Conservation (phyloP, 768 basidiomycete genomes). For the Rossbeevera mucosa region DNA sequence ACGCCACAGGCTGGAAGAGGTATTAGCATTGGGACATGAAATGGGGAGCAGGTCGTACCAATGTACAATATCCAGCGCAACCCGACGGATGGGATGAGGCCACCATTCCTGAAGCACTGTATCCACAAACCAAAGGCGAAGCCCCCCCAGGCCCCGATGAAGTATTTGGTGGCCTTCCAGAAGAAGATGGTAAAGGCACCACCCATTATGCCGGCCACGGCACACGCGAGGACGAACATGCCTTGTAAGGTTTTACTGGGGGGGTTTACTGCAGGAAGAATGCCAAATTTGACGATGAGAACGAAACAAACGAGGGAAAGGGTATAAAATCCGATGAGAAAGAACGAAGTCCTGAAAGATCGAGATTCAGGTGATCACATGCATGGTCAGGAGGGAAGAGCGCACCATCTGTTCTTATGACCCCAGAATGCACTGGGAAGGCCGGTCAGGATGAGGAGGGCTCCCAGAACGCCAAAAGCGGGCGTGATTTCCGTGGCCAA, state of each 20-base stretch:
- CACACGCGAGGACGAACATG: slow-evolving; percentile 80
- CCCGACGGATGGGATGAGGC: slow-evolving; percentile 71
- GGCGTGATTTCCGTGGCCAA: slow-evolving; percentile 73
- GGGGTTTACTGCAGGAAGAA: slow-evolving; percentile 77
- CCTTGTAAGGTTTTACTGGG: slow-evolving; percentile 77
- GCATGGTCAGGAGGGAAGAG: slow-evolving; percentile 6
- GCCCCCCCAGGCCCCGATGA: slow-evolving; percentile 58
- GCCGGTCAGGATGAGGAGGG: slow-evolving; percentile 83
- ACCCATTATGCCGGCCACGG: slow-evolving; percentile 77
- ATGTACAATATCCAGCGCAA: slow-evolving; percentile 89
- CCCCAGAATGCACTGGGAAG: slow-evolving; percentile 88
- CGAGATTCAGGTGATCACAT: slow-evolving; percentile 6
- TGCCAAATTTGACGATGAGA: slow-evolving; percentile 84
- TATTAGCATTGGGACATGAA: slow-evolving; percentile 14
- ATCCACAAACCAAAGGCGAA: slow-evolving; percentile 85
- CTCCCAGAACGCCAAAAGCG: slow-evolving; percentile 86
- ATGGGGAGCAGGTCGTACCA: slow-evolving; percentile 41
- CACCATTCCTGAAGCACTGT: slow-evolving; percentile 79
- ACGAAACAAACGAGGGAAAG: slow-evolving; percentile 81
- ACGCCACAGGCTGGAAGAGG: slow-evolving; percentile 56
- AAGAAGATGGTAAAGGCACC: slow-evolving; percentile 89
- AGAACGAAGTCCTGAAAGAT: slow-evolving; percentile 78
- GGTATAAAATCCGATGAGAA: slow-evolving; percentile 88
- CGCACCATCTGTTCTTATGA: slow-evolving; percentile 92
- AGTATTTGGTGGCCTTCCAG: slow-evolving; percentile 84